Evolutionary conservation across 345 rosid species (phyloP), one percentile per base, ranked within the genome.

Genomic region (Dipteronia dyeriana): DNA sequence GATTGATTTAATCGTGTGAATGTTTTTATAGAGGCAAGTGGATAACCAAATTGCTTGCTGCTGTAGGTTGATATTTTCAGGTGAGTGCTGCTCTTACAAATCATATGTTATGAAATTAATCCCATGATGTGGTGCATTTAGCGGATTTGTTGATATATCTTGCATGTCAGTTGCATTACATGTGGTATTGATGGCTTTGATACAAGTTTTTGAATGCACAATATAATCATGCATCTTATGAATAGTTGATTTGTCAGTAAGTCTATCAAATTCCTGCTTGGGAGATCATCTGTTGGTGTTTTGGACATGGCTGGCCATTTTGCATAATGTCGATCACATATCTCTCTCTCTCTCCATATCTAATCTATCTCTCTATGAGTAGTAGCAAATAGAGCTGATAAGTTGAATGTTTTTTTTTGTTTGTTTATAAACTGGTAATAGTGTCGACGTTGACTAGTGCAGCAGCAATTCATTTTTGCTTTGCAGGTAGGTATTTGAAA

Each of bases 1-100:
- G 87, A 82, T 90, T 88, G 88, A 87, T 87, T 84, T 75, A 63
- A 76, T 82, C 80, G 87, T 87, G 89, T 85, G 87, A 79, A 86
- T 87, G 85, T 85, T 86, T 85, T 88, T 85, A 82, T 88, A 90
- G 92, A 90, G 87, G 89, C 92, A 86, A 87, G 84, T 84, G 91
- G 90, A 88, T 87, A 84, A 81, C 86, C 89, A 81, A 91, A 87
- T 84, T 83, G 80, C 85, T 86, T 90, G 88, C 90, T 87, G 91
- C 91, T 86, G 89, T 89, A 91, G 91, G 88, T 89, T 88, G 87
- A 86, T 87, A 82, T 70, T 87, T 89, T 87, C 91, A 90, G 96
- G 93, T 91, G 92, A 91, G 93, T 88, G 81, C 81, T 77, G 76
- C 87, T 86, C 84, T 84, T 84, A 78, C 71, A 69, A 79, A 74